Conservation (phyloP, 1,284 basidiomycete genomes). For the Ustilago trichophora region DNA sequence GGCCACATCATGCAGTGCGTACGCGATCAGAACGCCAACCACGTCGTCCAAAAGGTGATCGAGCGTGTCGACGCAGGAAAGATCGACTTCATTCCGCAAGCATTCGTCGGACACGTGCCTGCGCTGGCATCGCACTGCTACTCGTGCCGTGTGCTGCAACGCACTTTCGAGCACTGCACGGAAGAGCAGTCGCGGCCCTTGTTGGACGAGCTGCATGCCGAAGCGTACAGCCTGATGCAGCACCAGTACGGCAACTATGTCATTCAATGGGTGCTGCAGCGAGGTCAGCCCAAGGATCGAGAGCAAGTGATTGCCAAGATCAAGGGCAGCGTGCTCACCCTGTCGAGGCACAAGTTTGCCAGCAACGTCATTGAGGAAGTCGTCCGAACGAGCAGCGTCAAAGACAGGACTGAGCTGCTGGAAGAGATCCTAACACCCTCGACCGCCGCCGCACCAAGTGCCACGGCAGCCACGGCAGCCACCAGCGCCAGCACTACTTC, state of each 20-base stretch:
- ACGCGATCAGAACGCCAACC: conserved; percentile 92
- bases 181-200: conserved; percentile 74
- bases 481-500: neutral
- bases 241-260: conserved; percentile 80
- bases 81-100: conserved; percentile 77
- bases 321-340: conserved; percentile 79
- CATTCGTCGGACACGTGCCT: conserved; percentile 84
- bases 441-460: neutral
- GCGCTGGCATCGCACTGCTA: conserved; percentile 89
- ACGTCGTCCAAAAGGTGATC: conserved; percentile 73
- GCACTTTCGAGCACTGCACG: conserved; percentile 80
- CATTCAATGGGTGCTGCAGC: conserved; percentile 89
- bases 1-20: conserved; percentile 85
- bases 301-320: conserved; percentile 77
- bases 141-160: conserved; percentile 93
- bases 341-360: conserved; percentile 83
- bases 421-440: conserved; percentile 77
- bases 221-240: conserved; percentile 69
- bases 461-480: neutral
- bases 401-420: conserved; percentile 76
- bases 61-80: conserved; percentile 73
- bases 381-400: conserved; percentile 74
- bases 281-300: conserved; percentile 78
- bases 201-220: conserved; percentile 83
- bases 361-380: conserved; percentile 97